Evolutionary conservation across 169 alveolate genomes (phyloP).

Genomic region (Plasmodium inui): DNA sequence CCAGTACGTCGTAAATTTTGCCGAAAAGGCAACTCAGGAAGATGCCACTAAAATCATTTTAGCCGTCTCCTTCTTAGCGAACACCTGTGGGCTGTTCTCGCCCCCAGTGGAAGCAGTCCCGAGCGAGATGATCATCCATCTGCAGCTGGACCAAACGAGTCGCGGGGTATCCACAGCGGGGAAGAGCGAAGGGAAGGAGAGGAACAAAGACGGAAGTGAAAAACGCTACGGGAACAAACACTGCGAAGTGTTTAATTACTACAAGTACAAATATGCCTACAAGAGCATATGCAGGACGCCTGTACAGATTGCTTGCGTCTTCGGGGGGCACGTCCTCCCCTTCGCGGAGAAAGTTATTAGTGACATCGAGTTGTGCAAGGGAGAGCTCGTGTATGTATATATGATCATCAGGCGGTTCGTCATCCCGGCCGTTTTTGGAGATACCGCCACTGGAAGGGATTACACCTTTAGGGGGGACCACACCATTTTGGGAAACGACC

Average conservation of each 20-base stretch:
- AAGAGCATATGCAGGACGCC: neutral
- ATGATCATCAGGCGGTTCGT: conserved; percentile 7
- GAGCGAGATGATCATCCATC: neutral
- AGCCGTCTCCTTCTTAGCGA: neutral
- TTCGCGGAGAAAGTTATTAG: conserved; percentile 19
- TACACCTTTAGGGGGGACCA: no score
- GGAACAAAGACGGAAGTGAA: neutral
- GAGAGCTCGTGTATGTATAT: conserved; percentile 21
- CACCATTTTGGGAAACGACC: neutral
- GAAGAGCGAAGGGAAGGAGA: neutral
- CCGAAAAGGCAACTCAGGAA: neutral
- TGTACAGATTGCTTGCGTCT: neutral
- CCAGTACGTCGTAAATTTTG: neutral
- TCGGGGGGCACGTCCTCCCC: neutral
- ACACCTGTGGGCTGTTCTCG: neutral
- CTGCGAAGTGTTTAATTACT: conserved; percentile 17
- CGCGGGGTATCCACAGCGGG: neutral
- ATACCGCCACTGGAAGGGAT: neutral
- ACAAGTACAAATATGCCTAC: conserved; percentile 29
- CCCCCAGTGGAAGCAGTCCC: neutral
- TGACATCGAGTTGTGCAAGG: conserved; percentile 53
- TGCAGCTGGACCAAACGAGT: neutral
- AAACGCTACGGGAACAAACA: neutral
- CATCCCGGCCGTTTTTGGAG: conserved; percentile 13
- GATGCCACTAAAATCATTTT: neutral